Base-by-base conservation (phyloP, 2,329 filamentous ascomycete genomes). In the Trematosphaeria pertusa region DNA sequence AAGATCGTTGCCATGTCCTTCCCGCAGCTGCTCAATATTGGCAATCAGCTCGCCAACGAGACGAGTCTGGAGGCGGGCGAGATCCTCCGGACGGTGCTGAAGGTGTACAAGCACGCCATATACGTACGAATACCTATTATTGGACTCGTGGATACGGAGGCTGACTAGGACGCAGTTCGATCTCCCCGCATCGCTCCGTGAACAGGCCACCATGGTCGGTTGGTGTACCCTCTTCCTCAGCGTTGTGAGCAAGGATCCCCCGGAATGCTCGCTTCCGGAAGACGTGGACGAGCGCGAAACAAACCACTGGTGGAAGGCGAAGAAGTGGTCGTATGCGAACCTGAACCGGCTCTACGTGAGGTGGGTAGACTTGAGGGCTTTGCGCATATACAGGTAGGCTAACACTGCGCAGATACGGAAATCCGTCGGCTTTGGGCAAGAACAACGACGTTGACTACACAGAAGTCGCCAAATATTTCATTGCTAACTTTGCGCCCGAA, bases 271-370 rank as follows among this genome's bases (percentile, higher is more conserved):
- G 26, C 86, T 97, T 82, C 73, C 80, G 47, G 91, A 95, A 50
- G 89, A 89, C 50, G 76, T 87, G 41, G 86, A 90, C 48, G 93
- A 97, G 67, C 85, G 94, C 47, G 94, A 97, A 74, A 84, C 87
- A 64, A 92, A 96, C 70, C 91, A 97, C 73, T 99, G 94, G 93
- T 99, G 93, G 93, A 99, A 97, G 79, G 89, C 92, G 55, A 97
- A 97, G 86, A 99, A 99, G 75, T 97, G 94, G 94, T 89, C 93
- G 11, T 99, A 97, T 74, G 96, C 94, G 66, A 97, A 97, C 73
- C 76, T 99, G 61, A 99, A 99, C 77, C 85, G 94, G 53, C 83
- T 99, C 14, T 99, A 94, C 68, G 92, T 97, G 60, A 84, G 91
- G 89, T 93, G 76, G 52, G 81, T 71, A 34, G 31, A 26, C 7